These are phyloP conservation scores for Prunus salicina DNA, from an alignment of 306 rosid species.

Conservation along the genomic window DNA sequence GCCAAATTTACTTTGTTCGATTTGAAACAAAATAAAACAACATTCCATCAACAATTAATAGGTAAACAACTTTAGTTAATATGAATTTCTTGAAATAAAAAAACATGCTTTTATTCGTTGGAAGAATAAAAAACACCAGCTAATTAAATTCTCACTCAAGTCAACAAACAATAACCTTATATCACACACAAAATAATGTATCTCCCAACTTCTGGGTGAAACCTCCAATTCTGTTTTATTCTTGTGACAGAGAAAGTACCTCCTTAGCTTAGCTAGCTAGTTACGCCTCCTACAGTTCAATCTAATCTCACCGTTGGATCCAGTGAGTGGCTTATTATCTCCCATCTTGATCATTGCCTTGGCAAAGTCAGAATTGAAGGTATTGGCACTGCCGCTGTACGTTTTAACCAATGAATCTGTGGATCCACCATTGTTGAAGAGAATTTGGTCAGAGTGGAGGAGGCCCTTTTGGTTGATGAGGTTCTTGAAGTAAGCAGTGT, in stretches of 20 bases:
- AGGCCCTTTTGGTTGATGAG: constrained; percentile 58
- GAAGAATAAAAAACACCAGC: neutral
- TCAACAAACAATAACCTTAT: neutral
- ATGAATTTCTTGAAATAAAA: neutral
- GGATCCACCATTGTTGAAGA: constrained; percentile 60
- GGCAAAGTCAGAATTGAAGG: constrained; percentile 53
- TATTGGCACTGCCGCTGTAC: constrained; percentile 29
- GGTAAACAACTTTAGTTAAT: neutral
- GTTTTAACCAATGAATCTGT: constrained; percentile 60
- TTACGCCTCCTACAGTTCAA: constrained; percentile 52
- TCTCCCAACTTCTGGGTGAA: neutral
- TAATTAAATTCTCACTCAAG: neutral
- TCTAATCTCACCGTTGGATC: constrained; percentile 72
- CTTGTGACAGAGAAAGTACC: neutral
- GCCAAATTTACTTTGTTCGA: no score
- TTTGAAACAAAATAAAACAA: no score
- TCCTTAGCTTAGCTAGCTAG: constrained; percentile 9
- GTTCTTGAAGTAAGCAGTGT: constrained; percentile 60
- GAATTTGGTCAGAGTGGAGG: constrained; percentile 66
- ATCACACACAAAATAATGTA: neutral
- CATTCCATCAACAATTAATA: neutral
- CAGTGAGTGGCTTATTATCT: constrained; percentile 61
- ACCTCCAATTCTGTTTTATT: neutral
- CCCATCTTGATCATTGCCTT: constrained; percentile 81
- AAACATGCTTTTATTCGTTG: neutral